A percentile compares a stretch with the other conserved stretches of the same genome.
phyloP scores from a whole-genome alignment of 2,329 filamentous ascomycete genomes.

The Fusarium bulbicola region DNA sequence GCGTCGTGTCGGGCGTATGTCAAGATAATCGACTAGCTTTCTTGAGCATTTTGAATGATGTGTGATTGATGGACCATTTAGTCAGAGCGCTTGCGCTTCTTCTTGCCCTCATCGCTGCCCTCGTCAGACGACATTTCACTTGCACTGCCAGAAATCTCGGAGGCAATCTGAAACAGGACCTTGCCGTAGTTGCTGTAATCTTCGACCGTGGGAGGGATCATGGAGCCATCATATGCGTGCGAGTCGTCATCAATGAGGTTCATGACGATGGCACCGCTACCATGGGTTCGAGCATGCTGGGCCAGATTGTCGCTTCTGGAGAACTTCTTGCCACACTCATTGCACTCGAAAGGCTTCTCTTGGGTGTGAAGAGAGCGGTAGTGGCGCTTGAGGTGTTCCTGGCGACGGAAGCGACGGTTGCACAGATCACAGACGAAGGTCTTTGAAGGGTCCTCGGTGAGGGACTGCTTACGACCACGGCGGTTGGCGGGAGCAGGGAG shows the following conservation, averaged over 20 bases:
- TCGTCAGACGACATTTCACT: conserved; percentile 67
- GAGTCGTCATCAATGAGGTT: conserved; percentile 79
- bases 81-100: conserved; percentile 80
- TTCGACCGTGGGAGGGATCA: conserved; percentile 60
- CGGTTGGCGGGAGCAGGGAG: conserved; percentile 76
- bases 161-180: conserved; percentile 82
- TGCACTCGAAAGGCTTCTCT: conserved; percentile 98
- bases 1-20: conserved; percentile 48
- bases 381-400: conserved; percentile 98
- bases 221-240: conserved; percentile 53
- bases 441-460: conserved; percentile 98
- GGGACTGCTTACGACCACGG: conserved; percentile 95
- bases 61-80: conserved; percentile 49
- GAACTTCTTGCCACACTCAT: conserved; percentile 99
- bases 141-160: conserved; percentile 74
- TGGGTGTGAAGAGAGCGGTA: conserved; percentile 98
- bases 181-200: conserved; percentile 76
- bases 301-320: conserved; percentile 97
- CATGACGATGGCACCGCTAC: conserved; percentile 89
- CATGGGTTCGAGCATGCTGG: conserved; percentile 94
- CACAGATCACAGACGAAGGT: conserved; percentile 97
- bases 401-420: conserved; percentile 95
- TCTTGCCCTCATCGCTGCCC: conserved; percentile 57
- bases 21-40: conserved; percentile 34
- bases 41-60: conserved; percentile 31